Percentiles rank a stretch among this genome's conserved stretches.
phyloP scores from a whole-genome alignment of 371 early-diverging fungal genomes.

The Mortierella sp. region DNA sequence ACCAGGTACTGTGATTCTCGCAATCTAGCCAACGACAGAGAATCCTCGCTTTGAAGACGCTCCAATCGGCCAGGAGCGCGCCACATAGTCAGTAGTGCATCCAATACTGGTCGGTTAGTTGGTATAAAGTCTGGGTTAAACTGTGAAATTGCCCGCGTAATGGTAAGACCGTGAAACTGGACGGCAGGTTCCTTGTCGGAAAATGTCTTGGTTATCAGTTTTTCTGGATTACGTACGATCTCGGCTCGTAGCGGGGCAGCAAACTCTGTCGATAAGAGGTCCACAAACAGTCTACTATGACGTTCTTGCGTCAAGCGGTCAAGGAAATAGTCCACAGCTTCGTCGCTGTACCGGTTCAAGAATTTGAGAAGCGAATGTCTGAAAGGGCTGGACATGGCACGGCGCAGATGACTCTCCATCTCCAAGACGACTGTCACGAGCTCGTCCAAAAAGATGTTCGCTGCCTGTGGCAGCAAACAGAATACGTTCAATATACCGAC shows the following conservation, averaged over 20 bases:
- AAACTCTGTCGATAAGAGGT: slow-evolving; percentile 71
- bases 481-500: slow-evolving; percentile 95
- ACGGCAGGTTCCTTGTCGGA: slow-evolving; percentile 49
- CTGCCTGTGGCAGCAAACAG: slow-evolving; percentile 91
- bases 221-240: slow-evolving; percentile 69
- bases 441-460: slow-evolving; percentile 93
- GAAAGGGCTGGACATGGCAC: slow-evolving; percentile 94
- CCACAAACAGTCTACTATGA: slow-evolving; percentile 78
- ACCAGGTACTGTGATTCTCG: slow-evolving; percentile 72
- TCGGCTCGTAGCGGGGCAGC: slow-evolving; percentile 80
- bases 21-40: slow-evolving; percentile 61
- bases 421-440: slow-evolving; percentile 87
- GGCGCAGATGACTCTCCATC: slow-evolving; percentile 85
- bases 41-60: slow-evolving; percentile 66
- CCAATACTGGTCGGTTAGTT: slow-evolving; percentile 56
- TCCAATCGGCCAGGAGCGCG: slow-evolving; percentile 65
- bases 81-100: slow-evolving; percentile 71
- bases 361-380: slow-evolving; percentile 90
- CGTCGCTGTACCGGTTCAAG: slow-evolving; percentile 87
- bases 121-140: slow-evolving; percentile 65
- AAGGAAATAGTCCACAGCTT: slow-evolving; percentile 89
- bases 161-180: slow-evolving; percentile 73
- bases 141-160: slow-evolving; percentile 71
- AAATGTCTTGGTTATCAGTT: slow-evolving; percentile 72
- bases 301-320: slow-evolving; percentile 72